Base-by-base conservation (phyloP, 331 rosid genomes). In the Rhamnella rubrinervis region DNA sequence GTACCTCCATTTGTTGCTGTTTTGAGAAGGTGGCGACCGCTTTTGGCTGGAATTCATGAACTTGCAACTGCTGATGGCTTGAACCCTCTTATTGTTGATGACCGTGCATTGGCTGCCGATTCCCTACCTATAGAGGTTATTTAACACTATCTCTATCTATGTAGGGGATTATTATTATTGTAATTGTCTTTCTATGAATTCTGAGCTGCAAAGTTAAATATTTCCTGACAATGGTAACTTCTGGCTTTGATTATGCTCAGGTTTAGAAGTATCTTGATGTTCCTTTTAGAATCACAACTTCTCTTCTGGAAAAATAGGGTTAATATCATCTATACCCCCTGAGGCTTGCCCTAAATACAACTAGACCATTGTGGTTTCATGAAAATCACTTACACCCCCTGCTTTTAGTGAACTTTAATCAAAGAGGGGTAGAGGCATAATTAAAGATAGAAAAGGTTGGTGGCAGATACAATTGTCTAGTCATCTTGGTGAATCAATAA, bases 21-120 rank as follows among this genome's bases (percentile, higher is more conserved):
- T 83, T 78, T 91, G 80, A 89, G 99, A 84, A 91, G 96, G 84
- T 95, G 99, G 99, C 77, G 96, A 47, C 99, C 99, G 38, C 72
- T 87, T 77, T 83, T 95, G 85, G 95, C 96, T 65, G 96, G 93
- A 82, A 91, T 91, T 83, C 96, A 91, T 74, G 99, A 95, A 82
- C 97, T 95, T 70, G 93, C 97, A 62, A 85, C 90, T 75, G 84
- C 93, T 63, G 99, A 95, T 79, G 93, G 96, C 61, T 59, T 75
- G 71, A 95, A 95, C 77, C 99, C 99, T 58, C 87, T 95, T 59
- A 87, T 6, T 52, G 88, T 84, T 41, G 97, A 91, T 73, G 92
- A 91, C 71, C 78, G 75, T 44, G 86, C 84, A 25, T 80, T 91
- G 72, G 90, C 90, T 77, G 86, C 88, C 60, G 96, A 95, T 81